A percentile compares a stretch with the other conserved stretches of the same genome.
These are phyloP conservation scores for Kwoniella sp. DNA, from an alignment of 768 basidiomycete species.

Conservation along the genomic window DNA sequence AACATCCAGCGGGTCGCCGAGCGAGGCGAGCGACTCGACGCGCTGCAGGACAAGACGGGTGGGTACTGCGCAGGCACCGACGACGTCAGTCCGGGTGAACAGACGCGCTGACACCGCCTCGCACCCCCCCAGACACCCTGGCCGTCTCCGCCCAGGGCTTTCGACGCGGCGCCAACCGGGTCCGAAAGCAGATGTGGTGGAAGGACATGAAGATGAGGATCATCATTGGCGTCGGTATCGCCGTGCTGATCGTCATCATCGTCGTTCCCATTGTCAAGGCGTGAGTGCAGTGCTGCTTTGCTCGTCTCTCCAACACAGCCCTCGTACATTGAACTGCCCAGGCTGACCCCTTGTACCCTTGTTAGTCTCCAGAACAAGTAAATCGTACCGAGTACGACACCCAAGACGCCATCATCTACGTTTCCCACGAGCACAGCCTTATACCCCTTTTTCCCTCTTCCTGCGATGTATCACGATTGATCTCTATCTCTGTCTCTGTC, in stretches of 20 bases:
- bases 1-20: slow-evolving; percentile 90
- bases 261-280: slow-evolving; percentile 91
- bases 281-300: slow-evolving; percentile 41
- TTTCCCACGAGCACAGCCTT: no score
- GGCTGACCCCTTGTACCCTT: not conserved
- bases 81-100: not conserved
- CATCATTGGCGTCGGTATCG: slow-evolving; percentile 85
- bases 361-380: slow-evolving; percentile 6
- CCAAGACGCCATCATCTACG: no score
- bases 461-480: no score
- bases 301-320: not conserved
- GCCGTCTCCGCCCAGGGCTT: slow-evolving; percentile 99
- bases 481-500: no score
- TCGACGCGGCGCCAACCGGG: slow-evolving; percentile 91
- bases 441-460: not conserved
- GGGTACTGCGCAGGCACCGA: slow-evolving; percentile 43
- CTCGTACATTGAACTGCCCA: not conserved
- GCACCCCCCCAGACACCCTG: slow-evolving; percentile 68
- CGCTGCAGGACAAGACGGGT: slow-evolving; percentile 98
- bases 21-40: slow-evolving; percentile 87
- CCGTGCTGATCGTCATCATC: slow-evolving; percentile 89
- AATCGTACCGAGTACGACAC: not conserved
- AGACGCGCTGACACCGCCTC: no score
- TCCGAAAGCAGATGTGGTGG: slow-evolving; percentile 87
- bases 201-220: slow-evolving; percentile 94